Evolutionary conservation across 2,329 filamentous ascomycete species (phyloP), one percentile per base, ranked within the genome.

Genomic region (Colletotrichum tabaci): DNA sequence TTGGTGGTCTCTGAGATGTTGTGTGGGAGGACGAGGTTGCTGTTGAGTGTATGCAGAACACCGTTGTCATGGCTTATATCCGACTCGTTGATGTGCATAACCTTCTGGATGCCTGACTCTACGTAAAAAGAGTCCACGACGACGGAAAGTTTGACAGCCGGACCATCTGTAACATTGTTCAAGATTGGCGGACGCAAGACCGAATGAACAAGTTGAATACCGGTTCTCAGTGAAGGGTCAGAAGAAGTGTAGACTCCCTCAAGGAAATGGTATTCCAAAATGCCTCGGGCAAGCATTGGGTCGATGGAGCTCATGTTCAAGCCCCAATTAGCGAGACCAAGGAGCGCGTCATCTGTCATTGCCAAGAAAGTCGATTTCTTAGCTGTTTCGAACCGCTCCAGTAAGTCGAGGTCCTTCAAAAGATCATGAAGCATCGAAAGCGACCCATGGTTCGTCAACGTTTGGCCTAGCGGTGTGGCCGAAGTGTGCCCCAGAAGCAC

Each of bases 1-100:
- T 61, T 26, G 10, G 64, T 61, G 1, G 64, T 66, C 10, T 66
- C 64, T 15, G 64, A 66, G 0, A 66, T 4, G 23, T 66, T 66
- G 5, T 66, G 64, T 2, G 64, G 64, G 44, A 66, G 46, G 1
- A 66, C 64, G 18, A 66, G 56, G 18, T 66, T 66, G 6, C 47
- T 23, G 5, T 10, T 16, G 7, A 66, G 61, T 3, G 18, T 61
- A 6, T 66, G 64, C 26, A 66, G 9, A 2, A 66, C 64, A 7
- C 64, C 64, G 0, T 38, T 10, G 9, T 66, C 56, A 30, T 66
- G 15, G 23, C 23, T 0, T 6, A 66, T 61, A 1, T 66, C 64
- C 0, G 64, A 23, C 4, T 66, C 56, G 38, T 44, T 10, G n/a
- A 66, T 38, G 9, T 9, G 46, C 35, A 66, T 42, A 15, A 66